Conservation (phyloP, 139 green algal genomes). For the Chlamydomonas sphaeroides region DNA sequence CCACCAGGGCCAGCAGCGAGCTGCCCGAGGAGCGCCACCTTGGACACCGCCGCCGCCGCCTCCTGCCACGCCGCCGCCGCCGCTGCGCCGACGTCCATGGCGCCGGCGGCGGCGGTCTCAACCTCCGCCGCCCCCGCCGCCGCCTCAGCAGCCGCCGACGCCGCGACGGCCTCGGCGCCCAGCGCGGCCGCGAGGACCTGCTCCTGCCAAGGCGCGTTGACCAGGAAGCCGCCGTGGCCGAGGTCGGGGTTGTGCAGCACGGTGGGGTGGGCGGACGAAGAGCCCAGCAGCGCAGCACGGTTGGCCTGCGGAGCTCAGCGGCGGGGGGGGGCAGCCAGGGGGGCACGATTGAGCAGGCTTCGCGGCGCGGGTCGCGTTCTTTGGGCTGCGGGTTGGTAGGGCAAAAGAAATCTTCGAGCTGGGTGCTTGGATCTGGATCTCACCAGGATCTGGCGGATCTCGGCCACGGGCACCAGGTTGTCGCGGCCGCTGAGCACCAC, state of each 20-base stretch:
- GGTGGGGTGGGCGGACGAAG: neutral
- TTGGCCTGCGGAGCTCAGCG: constrained; percentile 7
- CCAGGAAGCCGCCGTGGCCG: constrained; percentile 33
- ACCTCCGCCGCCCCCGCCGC: too few relatives aligned
- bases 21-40: too few relatives aligned
- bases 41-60: too few relatives aligned
- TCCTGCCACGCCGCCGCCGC: too few relatives aligned
- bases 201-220: constrained; percentile 4
- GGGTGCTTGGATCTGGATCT: too few relatives aligned
- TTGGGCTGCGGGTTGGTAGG: neutral
- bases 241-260: constrained; percentile 7
- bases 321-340: too few relatives aligned
- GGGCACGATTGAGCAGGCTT: neutral
- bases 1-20: too few relatives aligned
- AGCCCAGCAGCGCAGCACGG: neutral
- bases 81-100: too few relatives aligned
- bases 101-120: too few relatives aligned
- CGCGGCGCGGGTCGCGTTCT: too few relatives aligned
- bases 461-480: constrained; percentile 49
- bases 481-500: constrained; percentile 44
- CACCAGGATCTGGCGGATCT: constrained; percentile 39
- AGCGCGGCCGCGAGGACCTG: constrained; percentile 21
- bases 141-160: neutral
- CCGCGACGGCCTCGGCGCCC: neutral
- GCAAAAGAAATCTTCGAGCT: neutral